These are phyloP conservation scores for Micromonas pusilla DNA, from an alignment of 139 green algal species.

Conservation along the genomic window DNA sequence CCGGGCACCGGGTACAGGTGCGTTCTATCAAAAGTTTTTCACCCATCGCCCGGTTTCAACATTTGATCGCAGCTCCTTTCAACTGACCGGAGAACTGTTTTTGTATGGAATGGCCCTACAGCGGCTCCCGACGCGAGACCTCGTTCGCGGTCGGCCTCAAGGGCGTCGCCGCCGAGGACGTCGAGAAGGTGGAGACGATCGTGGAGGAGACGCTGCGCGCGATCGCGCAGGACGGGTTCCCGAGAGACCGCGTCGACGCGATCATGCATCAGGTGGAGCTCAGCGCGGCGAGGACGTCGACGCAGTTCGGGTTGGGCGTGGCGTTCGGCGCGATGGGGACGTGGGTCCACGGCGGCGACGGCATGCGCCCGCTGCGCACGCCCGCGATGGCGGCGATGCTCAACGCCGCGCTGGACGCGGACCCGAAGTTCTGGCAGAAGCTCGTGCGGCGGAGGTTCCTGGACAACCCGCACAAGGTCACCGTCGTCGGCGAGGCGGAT, in stretches of 20 bases:
- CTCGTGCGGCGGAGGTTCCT: conserved; percentile 25
- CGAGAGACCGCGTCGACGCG: conserved; percentile 26
- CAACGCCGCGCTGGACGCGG: conserved; percentile 18
- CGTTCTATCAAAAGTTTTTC: no score
- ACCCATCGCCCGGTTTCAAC: no score
- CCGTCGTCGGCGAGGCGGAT: conserved; percentile 9
- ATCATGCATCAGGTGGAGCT: conserved; percentile 32
- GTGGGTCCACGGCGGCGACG: conserved; percentile 33
- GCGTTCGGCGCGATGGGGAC: conserved; percentile 24
- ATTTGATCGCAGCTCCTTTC: no score
- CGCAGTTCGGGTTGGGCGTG: conserved; percentile 24
- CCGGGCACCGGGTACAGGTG: conserved; percentile 18
- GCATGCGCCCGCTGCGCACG: conserved; percentile 12
- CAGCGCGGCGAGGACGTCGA: conserved; percentile 16
- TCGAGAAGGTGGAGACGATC: conserved; percentile 11
- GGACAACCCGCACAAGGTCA: conserved; percentile 29
- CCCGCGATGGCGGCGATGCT: conserved; percentile 12
- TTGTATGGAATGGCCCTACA: no score
- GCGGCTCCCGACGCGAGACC: conserved; percentile 21
- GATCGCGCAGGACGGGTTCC: conserved; percentile 20
- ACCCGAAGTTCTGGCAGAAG: conserved; percentile 30
- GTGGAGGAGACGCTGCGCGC: conserved; percentile 17
- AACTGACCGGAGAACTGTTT: no score
- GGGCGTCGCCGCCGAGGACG: conserved; percentile 24
- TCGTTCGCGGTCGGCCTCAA: conserved; percentile 33